phyloP scores from a whole-genome alignment of 371 early-diverging fungal genomes.

The Lichtheimia ornata region DNA sequence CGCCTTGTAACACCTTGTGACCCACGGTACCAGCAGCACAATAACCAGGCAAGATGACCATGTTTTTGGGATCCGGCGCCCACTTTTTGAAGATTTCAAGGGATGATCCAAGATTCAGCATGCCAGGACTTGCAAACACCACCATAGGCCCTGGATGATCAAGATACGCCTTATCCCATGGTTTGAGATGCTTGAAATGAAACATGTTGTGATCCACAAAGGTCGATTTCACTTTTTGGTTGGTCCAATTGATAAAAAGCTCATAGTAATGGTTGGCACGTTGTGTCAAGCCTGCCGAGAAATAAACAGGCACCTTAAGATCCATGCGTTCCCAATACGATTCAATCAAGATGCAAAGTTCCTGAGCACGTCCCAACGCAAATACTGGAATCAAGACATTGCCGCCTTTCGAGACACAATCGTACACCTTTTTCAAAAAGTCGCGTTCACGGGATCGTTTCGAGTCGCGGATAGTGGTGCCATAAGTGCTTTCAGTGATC shows the following conservation, averaged over 20 bases:
- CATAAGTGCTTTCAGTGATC: constrained; percentile 97
- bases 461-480: constrained; percentile 93
- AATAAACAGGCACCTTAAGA: constrained; percentile 87
- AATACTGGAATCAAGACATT: constrained; percentile 96
- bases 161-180: constrained; percentile 72
- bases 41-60: constrained; percentile 93
- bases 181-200: constrained; percentile 91
- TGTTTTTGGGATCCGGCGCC: constrained; percentile 88
- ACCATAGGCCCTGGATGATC: constrained; percentile 88
- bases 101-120: constrained; percentile 86
- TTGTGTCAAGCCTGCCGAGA: constrained; percentile 91
- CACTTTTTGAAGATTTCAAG: constrained; percentile 88
- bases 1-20: constrained; percentile 91
- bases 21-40: constrained; percentile 96
- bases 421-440: constrained; percentile 89
- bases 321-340: constrained; percentile 95
- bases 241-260: constrained; percentile 95
- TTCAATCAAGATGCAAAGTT: constrained; percentile 93
- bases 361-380: constrained; percentile 96
- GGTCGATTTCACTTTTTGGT: constrained; percentile 87
- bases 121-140: constrained; percentile 95
- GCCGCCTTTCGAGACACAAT: constrained; percentile 85
- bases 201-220: constrained; percentile 90
- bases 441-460: constrained; percentile 91
- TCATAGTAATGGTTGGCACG: constrained; percentile 94